Conservation (phyloP, 2,329 filamentous ascomycete species). For the Exophiala phaeomuriformis region DNA sequence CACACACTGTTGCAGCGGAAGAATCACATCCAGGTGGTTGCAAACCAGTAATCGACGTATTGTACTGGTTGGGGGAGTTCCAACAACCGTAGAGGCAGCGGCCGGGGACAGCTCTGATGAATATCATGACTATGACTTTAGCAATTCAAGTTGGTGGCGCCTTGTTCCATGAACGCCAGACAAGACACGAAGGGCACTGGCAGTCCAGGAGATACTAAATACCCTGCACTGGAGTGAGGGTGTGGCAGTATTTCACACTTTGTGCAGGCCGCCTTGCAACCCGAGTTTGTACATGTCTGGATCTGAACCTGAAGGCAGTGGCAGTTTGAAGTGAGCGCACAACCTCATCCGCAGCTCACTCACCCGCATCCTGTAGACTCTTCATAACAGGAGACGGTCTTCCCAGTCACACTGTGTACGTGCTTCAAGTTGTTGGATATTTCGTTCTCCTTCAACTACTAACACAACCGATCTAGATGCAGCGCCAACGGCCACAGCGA, state of each 20-base stretch:
- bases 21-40: slow-evolving; percentile 45
- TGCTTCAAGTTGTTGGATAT: too few relatives aligned
- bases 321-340: neutral
- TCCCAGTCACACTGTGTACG: too few relatives aligned
- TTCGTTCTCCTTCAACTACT: too few relatives aligned
- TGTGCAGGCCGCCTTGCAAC: neutral
- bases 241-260: neutral
- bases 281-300: neutral
- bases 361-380: neutral
- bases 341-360: neutral
- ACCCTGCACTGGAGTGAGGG: neutral
- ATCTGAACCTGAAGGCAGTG: neutral
- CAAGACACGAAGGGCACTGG: neutral
- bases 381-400: neutral
- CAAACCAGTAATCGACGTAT: slow-evolving; percentile 29
- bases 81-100: neutral
- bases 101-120: neutral
- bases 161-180: too few relatives aligned
- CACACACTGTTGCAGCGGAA: slow-evolving; percentile 36
- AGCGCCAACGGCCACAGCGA: too few relatives aligned
- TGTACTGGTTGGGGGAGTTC: neutral
- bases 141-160: neutral
- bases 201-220: neutral
- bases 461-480: too few relatives aligned
- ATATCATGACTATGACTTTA: neutral